Evolutionary conservation across 495 filamentous ascomycete species (phyloP).

Genomic region (Daldinia decipiens): DNA sequence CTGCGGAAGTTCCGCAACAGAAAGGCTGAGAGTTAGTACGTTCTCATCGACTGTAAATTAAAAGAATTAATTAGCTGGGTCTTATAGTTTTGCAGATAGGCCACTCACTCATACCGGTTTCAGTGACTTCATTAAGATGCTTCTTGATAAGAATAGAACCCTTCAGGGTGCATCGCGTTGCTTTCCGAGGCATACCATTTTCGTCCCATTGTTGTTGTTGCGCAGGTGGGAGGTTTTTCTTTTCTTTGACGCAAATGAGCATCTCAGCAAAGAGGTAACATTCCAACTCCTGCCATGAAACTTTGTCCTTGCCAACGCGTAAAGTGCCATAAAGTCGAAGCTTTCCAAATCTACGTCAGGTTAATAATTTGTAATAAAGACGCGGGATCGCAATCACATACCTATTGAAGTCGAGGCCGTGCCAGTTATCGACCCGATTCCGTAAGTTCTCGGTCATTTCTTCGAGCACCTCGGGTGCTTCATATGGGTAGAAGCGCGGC

Average conservation of each 20-base stretch:
- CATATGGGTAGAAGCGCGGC: conserved; percentile 67
- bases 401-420: conserved; percentile 94
- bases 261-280: conserved; percentile 98
- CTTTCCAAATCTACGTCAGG: conserved; percentile 80
- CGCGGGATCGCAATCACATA: conserved; percentile 50
- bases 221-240: conserved; percentile 66
- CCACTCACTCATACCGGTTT: conserved; percentile 61
- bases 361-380: conserved; percentile 16
- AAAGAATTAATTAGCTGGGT: conserved; percentile 47
- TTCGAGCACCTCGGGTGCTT: conserved; percentile 74
- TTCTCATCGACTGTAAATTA: conserved; percentile 70
- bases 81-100: conserved; percentile 32
- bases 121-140: conserved; percentile 88
- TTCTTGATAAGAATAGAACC: conserved; percentile 99
- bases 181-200: conserved; percentile 68
- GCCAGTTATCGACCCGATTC: conserved; percentile 94
- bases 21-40: conserved; percentile 88
- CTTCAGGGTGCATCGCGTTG: conserved; percentile 86
- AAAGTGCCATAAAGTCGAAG: conserved; percentile 91
- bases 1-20: conserved; percentile 92
- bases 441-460: conserved; percentile 89
- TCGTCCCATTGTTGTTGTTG: conserved; percentile 71
- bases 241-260: conserved; percentile 99
- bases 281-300: conserved; percentile 98
- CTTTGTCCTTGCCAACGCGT: conserved; percentile 93